Base-by-base conservation (phyloP, 75 land plant species). In the Pinus albicaulis region DNA sequence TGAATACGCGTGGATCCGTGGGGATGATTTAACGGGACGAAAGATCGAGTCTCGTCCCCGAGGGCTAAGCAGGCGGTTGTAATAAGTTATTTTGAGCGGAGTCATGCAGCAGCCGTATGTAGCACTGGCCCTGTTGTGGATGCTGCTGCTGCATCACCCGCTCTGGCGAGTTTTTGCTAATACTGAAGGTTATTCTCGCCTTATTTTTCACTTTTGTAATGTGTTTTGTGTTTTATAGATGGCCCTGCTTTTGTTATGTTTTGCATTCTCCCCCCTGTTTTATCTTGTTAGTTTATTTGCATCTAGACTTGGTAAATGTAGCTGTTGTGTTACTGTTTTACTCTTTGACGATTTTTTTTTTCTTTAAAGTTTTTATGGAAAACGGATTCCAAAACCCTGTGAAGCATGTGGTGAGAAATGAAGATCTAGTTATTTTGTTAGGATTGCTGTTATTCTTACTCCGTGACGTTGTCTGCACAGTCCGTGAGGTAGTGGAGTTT, bases 101-200 rank as follows among this genome's bases (percentile, higher is more conserved):
- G 52, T 44, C 52, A 44, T 44, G 76, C 62, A 38, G 73, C 53
- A 25, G 24, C 24, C 57, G 20, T 38, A 36, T n/a, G 61, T 59
- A 17, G 26, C 22, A 57, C 72, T 73, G 64, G 20, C 22, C 6
- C 52, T 82, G 34, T 6, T 74, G 57, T 78, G 75, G 79, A 64
- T 72, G 79, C 60, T 81, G 48, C 75, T 82, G 56, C 63, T 78
- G 56, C 38, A 68, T 55, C 76, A 78, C 23, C 80, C 76, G 48
- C 56, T 78, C 19, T 55, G 73, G 31, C 69, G 41, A 65, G 76
- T 78, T 74, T 56, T 11, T 0, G 61, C 84, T 2, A 82, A 82
- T 55, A 24, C 71, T 59, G 84, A 82, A 77, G 84, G 84, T 82
- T 52, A 28, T 56, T 66, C 36, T 65, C 34, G 22, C 62, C 22